Evolutionary conservation across 1,284 basidiomycete species (phyloP).

Genomic region (Inonotus obliquus): DNA sequence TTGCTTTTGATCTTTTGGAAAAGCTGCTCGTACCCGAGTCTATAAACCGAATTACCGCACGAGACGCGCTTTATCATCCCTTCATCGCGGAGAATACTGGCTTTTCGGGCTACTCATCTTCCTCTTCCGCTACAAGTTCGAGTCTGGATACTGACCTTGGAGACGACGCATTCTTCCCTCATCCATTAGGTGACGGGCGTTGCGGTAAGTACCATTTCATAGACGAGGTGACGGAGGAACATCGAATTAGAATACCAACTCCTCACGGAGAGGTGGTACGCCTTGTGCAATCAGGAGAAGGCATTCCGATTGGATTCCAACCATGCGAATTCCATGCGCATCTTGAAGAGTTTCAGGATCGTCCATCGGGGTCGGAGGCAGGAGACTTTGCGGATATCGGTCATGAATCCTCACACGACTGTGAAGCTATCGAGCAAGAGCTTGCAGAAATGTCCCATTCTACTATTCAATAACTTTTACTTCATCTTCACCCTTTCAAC

Average conservation of each 20-base stretch:
- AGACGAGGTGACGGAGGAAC: conserved; percentile 53
- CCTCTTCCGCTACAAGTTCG: background rate
- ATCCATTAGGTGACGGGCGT: conserved; percentile 58
- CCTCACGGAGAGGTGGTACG: conserved; percentile 33
- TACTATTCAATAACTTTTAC: background rate
- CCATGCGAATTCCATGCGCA: conserved; percentile 65
- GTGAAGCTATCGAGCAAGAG: background rate
- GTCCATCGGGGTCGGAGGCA: background rate
- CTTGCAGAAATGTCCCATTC: background rate
- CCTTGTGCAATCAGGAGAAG: conserved; percentile 55
- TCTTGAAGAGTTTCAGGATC: conserved; percentile 8
- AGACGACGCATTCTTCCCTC: conserved; percentile 65
- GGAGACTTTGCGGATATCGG: background rate
- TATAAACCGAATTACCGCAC: conserved; percentile 71
- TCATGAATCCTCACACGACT: background rate
- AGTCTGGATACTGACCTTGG: conserved; percentile 31
- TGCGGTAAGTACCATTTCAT: conserved; percentile 55
- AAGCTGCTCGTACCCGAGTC: conserved; percentile 71
- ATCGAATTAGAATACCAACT: conserved; percentile 40
- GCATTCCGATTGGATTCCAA: conserved; percentile 58
- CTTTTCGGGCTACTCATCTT: background rate
- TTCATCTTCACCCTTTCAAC: background rate
- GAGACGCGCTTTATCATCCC: conserved; percentile 69
- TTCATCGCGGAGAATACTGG: conserved; percentile 47
- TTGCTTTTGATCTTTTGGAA: conserved; percentile 71